Base-by-base conservation (phyloP, 331 rosid species). In the Phaseolus coccineus region DNA sequence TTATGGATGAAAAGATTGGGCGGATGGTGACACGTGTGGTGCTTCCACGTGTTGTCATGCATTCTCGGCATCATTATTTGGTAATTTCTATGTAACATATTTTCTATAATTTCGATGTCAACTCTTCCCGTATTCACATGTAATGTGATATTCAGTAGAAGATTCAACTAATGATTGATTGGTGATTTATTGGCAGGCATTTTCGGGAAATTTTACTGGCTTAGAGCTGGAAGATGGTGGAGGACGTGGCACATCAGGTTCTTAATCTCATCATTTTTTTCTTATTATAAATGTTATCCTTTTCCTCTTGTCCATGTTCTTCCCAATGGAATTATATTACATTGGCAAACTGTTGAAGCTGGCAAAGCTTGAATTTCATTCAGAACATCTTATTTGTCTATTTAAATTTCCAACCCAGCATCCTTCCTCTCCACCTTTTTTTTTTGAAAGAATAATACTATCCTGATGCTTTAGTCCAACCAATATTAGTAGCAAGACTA, bases 161-260 rank as follows among this genome's bases (percentile, higher is more conserved):
- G 55, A 31, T 80, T 74, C 61, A 39, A 42, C 74, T 56, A 77
- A 48, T 56, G 70, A 51, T 71, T 73, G 15, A 79, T 61, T 72
- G 69, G 28, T 76, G 47, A 61, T 71, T 62, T 73, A 31, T 63
- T 84, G 87, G 80, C 89, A 96, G 99, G 96, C 96, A 4, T 96
- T 90, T 83, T 93, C 99, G 3, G 87, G 82, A 80, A 91, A 93
- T 84, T 96, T 96, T 83, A 85, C 97, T 67, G 98, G 99, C 76
- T 89, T 96, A 84, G 99, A 96, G 87, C 90, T 96, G 75, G 99
- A 96, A 89, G 99, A 96, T 77, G 98, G 99, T 71, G 99, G 99
- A 79, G 99, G 99, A 51, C 97, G 99, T 0, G 98, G 99, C 61
- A 96, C 99, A 80, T 96, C 99, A 90, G 98, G 99, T 95, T 80